Percentiles rank a stretch among this genome's conserved stretches.
phyloP scores from a whole-genome alignment of 2,329 filamentous ascomycete genomes.

The Hirsutella minnesotensis region DNA sequence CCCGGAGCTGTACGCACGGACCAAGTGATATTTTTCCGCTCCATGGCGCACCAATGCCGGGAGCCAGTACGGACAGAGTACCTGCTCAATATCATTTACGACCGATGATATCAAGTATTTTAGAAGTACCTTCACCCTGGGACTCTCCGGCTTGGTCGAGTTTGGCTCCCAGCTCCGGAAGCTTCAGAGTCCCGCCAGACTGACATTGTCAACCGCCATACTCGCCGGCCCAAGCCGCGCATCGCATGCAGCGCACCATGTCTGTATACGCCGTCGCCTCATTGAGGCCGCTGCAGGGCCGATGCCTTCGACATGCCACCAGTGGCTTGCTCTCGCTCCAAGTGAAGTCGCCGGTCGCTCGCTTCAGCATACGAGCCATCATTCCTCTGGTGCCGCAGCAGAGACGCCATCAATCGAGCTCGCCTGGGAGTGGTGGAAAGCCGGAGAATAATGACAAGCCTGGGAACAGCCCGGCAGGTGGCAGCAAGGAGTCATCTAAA shows the following conservation, averaged over 20 bases:
- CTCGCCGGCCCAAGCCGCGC: background rate
- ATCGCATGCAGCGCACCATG: conserved; percentile 12
- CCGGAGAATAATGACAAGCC: too few relatives aligned
- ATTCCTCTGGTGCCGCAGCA: conserved; percentile 15
- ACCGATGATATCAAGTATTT: too few relatives aligned
- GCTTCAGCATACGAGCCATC: conserved; percentile 15
- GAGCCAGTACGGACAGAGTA: too few relatives aligned
- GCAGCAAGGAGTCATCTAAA: conserved; percentile 1
- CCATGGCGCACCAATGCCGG: background rate
- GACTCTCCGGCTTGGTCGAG: too few relatives aligned
- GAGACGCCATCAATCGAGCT: conserved; percentile 16
- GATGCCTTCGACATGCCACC: conserved; percentile 16
- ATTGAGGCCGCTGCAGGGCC: conserved; percentile 18
- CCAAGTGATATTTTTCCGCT: conserved; percentile 3
- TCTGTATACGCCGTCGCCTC: conserved; percentile 21
- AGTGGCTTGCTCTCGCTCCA: conserved; percentile 20
- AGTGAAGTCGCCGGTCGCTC: conserved; percentile 16
- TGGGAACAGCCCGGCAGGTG: too few relatives aligned
- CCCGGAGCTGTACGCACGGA: conserved; percentile 5
- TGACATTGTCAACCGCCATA: background rate
- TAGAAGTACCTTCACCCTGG: too few relatives aligned
- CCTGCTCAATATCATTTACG: too few relatives aligned
- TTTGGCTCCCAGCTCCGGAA: too few relatives aligned
- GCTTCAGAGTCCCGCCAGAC: too few relatives aligned
- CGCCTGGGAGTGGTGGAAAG: too few relatives aligned